Percentiles rank a stretch among this genome's conserved stretches.
phyloP scores from a whole-genome alignment of 345 rosid species.

The Corchorus capsularis region DNA sequence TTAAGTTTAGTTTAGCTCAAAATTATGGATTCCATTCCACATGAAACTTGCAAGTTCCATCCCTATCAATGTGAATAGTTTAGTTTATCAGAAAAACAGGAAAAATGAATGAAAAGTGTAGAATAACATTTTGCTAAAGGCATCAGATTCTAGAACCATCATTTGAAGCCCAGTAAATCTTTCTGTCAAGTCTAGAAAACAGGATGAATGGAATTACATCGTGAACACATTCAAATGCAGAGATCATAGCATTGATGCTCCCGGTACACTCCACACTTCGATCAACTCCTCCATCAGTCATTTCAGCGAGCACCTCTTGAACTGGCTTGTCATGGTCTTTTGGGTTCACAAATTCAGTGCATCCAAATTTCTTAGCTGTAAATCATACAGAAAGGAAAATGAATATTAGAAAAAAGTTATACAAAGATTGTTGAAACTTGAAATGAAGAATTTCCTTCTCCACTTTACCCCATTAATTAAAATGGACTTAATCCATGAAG shows the following conservation, averaged over 20 bases:
- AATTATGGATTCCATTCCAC: too few relatives aligned
- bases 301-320: conserved; percentile 47
- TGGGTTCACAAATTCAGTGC: conserved; percentile 49
- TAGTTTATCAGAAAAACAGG: too few relatives aligned
- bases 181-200: background rate
- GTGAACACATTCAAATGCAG: conserved; percentile 54
- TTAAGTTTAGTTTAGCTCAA: too few relatives aligned
- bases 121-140: too few relatives aligned
- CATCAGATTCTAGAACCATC: too few relatives aligned
- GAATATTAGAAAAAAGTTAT: background rate
- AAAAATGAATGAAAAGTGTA: too few relatives aligned
- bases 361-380: conserved; percentile 53
- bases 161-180: too few relatives aligned
- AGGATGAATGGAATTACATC: conserved; percentile 27
- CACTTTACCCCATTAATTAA: background rate
- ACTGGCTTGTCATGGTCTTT: conserved; percentile 43
- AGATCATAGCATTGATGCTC: conserved; percentile 42
- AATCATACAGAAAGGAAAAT: background rate
- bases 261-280: conserved; percentile 49
- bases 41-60: too few relatives aligned
- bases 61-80: too few relatives aligned
- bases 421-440: too few relatives aligned
- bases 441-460: background rate
- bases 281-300: conserved; percentile 47
- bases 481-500: background rate